Percentiles rank a stretch among this genome's conserved stretches.
Evolutionary conservation across 345 rosid species (phyloP).

Genomic region (Murraya koenigii): DNA sequence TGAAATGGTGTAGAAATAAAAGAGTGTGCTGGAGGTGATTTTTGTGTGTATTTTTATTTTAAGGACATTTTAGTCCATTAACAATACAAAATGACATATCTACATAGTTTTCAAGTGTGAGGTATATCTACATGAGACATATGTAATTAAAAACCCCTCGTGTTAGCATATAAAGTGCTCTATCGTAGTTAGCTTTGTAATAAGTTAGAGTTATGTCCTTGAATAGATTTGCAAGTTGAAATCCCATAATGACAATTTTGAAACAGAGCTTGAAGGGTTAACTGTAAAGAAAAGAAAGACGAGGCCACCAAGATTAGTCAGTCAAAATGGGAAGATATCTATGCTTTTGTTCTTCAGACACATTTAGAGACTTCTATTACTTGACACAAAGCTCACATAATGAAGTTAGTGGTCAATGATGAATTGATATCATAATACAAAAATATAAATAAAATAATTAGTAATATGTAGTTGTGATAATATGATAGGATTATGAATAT

Average conservation of each 20-base stretch:
- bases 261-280: constrained; percentile 94
- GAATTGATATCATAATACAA: constrained; percentile 42
- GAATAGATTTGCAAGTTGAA: constrained; percentile 88
- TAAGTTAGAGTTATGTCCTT: constrained; percentile 10
- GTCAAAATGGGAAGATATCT: constrained; percentile 17
- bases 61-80: no score
- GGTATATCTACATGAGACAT: no score
- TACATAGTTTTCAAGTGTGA: no score
- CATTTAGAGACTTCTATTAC: constrained; percentile 92
- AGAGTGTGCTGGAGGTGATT: no score
- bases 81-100: no score
- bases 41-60: no score
- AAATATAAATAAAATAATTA: no score
- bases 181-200: neutral
- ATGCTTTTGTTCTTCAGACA: constrained; percentile 43
- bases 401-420: constrained; percentile 91
- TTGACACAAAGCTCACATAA: constrained; percentile 91
- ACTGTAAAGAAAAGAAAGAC: constrained; percentile 95
- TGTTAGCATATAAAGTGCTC: neutral
- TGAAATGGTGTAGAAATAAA: no score
- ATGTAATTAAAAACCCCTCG: no score
- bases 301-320: constrained; percentile 94
- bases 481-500: no score
- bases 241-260: constrained; percentile 88
- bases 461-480: no score